Conservation (phyloP, 495 filamentous ascomycete species). For the Penicillium chermesinum region DNA sequence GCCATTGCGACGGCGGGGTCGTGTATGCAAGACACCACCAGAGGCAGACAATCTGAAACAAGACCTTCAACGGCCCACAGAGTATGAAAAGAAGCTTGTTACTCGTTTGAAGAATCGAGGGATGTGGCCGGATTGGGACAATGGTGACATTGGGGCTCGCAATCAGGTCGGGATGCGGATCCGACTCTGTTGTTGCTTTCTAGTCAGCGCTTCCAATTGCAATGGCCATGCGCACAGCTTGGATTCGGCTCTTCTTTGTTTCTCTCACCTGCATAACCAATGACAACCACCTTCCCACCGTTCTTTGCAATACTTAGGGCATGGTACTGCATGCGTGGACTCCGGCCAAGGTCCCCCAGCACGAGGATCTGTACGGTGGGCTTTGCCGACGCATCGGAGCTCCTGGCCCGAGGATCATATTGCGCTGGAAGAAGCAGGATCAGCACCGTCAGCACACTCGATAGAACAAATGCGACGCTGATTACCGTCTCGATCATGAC, state of each 20-base stretch:
- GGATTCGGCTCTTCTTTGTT: constrained; percentile 4
- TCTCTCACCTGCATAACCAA: constrained; percentile 73
- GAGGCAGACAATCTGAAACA: constrained; percentile 71
- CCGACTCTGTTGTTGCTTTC: constrained; percentile 44
- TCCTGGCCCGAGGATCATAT: constrained; percentile 27
- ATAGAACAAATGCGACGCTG: constrained; percentile 43
- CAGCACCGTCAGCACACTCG: constrained; percentile 45
- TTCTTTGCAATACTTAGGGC: constrained; percentile 85
- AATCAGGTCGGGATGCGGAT: constrained; percentile 69
- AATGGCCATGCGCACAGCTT: neutral
- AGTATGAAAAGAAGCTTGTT: constrained; percentile 74
- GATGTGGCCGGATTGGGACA: constrained; percentile 58
- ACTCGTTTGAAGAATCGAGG: constrained; percentile 57
- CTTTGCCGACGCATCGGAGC: constrained; percentile 18
- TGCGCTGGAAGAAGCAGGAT: constrained; percentile 49
- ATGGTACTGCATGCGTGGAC: constrained; percentile 98
- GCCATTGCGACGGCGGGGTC: constrained; percentile 67
- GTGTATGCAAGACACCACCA: constrained; percentile 66
- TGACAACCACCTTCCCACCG: constrained; percentile 73
- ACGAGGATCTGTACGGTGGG: constrained; percentile 76
- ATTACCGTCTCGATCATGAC: constrained; percentile 41
- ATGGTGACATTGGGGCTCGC: constrained; percentile 61
- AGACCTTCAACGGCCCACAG: constrained; percentile 77
- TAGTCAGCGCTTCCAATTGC: neutral
- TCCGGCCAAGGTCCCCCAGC: constrained; percentile 93